These are phyloP conservation scores for Circinella umbellata DNA, from an alignment of 371 early-diverging fungal species.

Conservation along the genomic window DNA sequence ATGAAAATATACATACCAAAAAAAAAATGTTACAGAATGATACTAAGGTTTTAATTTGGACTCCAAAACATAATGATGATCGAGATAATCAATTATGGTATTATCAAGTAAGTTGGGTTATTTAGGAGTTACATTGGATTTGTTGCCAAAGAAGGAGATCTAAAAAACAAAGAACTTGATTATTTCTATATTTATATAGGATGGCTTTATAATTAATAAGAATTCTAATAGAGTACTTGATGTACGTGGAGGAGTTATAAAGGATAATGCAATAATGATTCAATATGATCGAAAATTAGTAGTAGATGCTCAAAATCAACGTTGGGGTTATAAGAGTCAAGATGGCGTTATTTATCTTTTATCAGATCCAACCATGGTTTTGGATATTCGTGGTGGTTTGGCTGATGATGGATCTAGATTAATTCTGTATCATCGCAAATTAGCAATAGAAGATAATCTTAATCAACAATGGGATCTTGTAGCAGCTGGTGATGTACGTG, in stretches of 20 bases:
- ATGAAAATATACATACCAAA: neutral
- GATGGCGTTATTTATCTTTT: constrained; percentile 49
- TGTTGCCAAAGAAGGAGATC: neutral
- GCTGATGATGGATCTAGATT: constrained; percentile 41
- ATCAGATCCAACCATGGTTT: constrained; percentile 50
- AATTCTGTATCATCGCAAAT: constrained; percentile 40
- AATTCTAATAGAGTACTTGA: constrained; percentile 47
- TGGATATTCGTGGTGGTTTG: constrained; percentile 40
- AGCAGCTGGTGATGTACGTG: constrained; percentile 47
- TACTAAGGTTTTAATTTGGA: constrained; percentile 49
- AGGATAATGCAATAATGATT: constrained; percentile 42
- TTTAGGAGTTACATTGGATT: neutral
- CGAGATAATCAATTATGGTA: constrained; percentile 57
- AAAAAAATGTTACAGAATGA: constrained; percentile 35
- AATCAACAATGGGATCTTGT: constrained; percentile 54
- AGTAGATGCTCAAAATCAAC: constrained; percentile 47
- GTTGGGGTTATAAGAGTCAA: constrained; percentile 41
- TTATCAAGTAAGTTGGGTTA: constrained; percentile 32
- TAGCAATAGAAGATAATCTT: constrained; percentile 23
- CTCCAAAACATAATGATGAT: constrained; percentile 50
- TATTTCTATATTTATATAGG: constrained; percentile 16
- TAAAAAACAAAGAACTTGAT: too few species aligned
- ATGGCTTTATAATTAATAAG: constrained; percentile 50
- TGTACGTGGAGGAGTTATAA: constrained; percentile 45
- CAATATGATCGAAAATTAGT: constrained; percentile 52